Conservation (phyloP, 2,329 filamentous ascomycete genomes). For the Fusarium subtropicale region DNA sequence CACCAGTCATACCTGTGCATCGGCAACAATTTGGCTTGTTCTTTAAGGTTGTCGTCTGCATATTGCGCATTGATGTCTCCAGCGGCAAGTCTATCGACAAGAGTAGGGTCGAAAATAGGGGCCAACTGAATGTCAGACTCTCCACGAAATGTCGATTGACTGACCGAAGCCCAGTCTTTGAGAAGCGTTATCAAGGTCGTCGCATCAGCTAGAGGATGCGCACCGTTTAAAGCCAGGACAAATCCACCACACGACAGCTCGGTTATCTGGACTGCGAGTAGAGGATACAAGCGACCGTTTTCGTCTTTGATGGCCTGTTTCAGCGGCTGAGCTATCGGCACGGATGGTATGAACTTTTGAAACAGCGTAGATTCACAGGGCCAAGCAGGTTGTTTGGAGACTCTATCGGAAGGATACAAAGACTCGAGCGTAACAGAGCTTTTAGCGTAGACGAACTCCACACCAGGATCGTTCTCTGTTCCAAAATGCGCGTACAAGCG, state of each 20-base stretch:
- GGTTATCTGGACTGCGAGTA: slow-evolving; percentile 40
- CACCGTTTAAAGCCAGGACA: slow-evolving; percentile 31
- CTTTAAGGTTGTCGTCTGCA: slow-evolving; percentile 15
- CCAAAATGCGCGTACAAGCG: slow-evolving; percentile 41
- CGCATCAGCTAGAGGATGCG: slow-evolving; percentile 45
- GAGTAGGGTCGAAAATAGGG: slow-evolving; percentile 17
- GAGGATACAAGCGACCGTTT: background rate
- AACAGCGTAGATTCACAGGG: slow-evolving; percentile 14
- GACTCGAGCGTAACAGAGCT: slow-evolving; percentile 22
- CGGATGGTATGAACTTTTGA: slow-evolving; percentile 13
- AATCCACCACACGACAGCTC: slow-evolving; percentile 41
- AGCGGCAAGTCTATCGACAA: slow-evolving; percentile 30
- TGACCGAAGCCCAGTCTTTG: slow-evolving; percentile 40
- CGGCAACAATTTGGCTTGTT: slow-evolving; percentile 22
- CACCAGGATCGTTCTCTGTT: slow-evolving; percentile 29
- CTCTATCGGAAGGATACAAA: slow-evolving; percentile 24
- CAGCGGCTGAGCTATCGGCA: slow-evolving; percentile 4
- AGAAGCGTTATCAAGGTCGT: slow-evolving; percentile 36
- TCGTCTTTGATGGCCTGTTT: background rate
- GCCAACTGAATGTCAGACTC: rapidly evolving
- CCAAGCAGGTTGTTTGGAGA: slow-evolving; percentile 21
- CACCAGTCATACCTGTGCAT: slow-evolving; percentile 47
- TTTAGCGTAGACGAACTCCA: slow-evolving; percentile 31
- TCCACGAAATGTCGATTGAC: background rate
- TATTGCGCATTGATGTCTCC: slow-evolving; percentile 34